Base-by-base conservation (phyloP, 1,284 basidiomycete genomes). In the Ustilago cynodontis region DNA sequence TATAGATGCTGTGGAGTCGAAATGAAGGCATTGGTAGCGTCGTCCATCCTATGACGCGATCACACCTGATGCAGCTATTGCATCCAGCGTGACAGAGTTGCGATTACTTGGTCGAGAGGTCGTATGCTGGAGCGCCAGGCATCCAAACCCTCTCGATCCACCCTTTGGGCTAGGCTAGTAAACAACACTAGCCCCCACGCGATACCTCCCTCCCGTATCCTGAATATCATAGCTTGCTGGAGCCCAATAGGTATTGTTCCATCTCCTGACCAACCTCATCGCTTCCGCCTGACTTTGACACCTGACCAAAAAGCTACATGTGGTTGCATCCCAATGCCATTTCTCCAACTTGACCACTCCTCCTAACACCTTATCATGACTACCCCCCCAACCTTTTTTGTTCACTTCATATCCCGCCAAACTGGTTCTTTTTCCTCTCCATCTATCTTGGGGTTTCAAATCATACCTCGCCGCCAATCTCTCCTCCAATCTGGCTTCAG, bases 231-330 rank as follows among this genome's bases (percentile, higher is more conserved):
- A 82, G 18, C 70, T 77, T 3, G 75, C 66, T 0, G 80, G 80
- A 1, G 72, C 63, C 56, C 71, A 82, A 35, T 66, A 78, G 29
- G 73, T 77, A 51, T 78, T 78, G 59, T 82, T 73, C 80, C 80
- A 82, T n/a, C 71, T 68, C 24, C 80, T 65, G 1, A 76, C 70
- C 16, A 82, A 68, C 14, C 80, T 73, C 61, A 65, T 62, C 1
- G 80, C 80, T 49, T 82, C 80, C 11, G 58, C 43, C 16, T 54
- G 52, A 11, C 64, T 65, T 53, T 71, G 57, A 66, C 71, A 73
- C 16, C 75, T 51, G 16, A 74, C 64, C 45, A 77, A 66, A 50
- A 71, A 77, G 26, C 29, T 59, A 35, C 68, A 47, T 8, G 73
- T 73, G 29, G 79, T 66, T 16, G 77, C 66, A 50, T 77, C 77